A percentile compares a stretch with the other conserved stretches of the same genome.
These are phyloP conservation scores for Withania somnifera DNA, from an alignment of 305 asterid genomes.

Conservation along the genomic window DNA sequence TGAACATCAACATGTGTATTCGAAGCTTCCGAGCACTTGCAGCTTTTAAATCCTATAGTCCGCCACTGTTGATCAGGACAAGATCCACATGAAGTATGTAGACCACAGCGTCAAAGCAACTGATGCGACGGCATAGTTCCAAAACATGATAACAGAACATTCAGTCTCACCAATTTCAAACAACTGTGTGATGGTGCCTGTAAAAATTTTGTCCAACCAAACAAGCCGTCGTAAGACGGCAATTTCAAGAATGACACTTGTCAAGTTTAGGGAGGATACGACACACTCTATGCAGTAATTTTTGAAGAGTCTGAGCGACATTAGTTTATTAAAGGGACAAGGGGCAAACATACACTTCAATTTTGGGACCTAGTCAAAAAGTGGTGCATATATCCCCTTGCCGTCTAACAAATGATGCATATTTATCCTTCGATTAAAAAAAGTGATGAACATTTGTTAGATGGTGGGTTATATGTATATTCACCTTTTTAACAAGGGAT, in stretches of 20 bases:
- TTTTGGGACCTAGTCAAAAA: too few relatives aligned
- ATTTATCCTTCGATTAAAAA: too few relatives aligned
- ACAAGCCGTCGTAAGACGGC: too few relatives aligned
- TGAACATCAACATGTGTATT: too few relatives aligned
- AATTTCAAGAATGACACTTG: background rate
- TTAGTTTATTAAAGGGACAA: background rate
- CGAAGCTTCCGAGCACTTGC: too few relatives aligned
- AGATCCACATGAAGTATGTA: conserved; percentile 26
- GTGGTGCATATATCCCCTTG: too few relatives aligned
- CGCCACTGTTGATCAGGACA: conserved; percentile 11
- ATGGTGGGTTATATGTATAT: too few relatives aligned
- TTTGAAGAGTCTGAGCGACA: background rate
- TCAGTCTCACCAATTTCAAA: conserved; percentile 31
- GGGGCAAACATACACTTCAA: too few relatives aligned
- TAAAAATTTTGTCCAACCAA: background rate
- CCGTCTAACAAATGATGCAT: too few relatives aligned
- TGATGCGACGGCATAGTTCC: conserved; percentile 29
- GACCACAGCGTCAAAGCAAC: conserved; percentile 27
- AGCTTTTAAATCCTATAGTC: too few relatives aligned
- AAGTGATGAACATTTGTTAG: too few relatives aligned
- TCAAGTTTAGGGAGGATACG: background rate
- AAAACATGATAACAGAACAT: conserved; percentile 30
- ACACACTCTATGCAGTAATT: background rate
- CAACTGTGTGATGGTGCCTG: conserved; percentile 34
- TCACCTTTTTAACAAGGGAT: too few relatives aligned